Evolutionary conservation across 169 alveolate genomes (phyloP), one percentile per base, ranked within the genome.

Genomic region (Plasmodium gaboni): DNA sequence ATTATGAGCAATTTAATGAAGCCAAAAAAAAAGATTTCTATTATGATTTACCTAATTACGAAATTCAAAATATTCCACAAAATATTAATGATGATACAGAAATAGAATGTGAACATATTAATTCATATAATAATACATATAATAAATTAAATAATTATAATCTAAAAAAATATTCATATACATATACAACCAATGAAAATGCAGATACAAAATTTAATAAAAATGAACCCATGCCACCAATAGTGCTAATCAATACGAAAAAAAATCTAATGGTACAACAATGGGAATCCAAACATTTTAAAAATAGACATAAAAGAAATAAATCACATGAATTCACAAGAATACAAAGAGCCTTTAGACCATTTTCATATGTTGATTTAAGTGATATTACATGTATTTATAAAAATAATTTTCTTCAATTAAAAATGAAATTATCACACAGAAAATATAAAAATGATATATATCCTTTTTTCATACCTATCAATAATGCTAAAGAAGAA

Each of bases 211-310:
- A 46, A 28, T 44, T 78, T 78, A 53, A 22, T 15, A 78, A 78
- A 59, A 78, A 78, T 78, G 89, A 78, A 26, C 89, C 89, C 10
- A 50, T 78, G 80, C 89, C 89, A 15, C 89, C 89, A 15, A 69
- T 78, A 5, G 80, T 78, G 1, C 13, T 78, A 65, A 78, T 78
- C 63, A 78, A 78, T 26, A 78, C 89, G 3, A 78, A 67, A 67
- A 78, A 78, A 53, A 78, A 78, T 65, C 51, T 50, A 13, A 65
- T 78, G 83, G 61, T 78, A 13, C 89, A 78, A 51, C 80, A 78
- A 78, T 78, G 89, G 89, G 89, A 78, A 78, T 65, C 73, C 9
- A 65, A 68, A 78, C 63, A 78, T 53, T 78, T 78, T 22, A 78
- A 78, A 53, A 78, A 78, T 65, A 50, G 89, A 42, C 89, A 67